A percentile compares a stretch with the other conserved stretches of the same genome.
Evolutionary conservation across 148 eudicot genomes (phyloP).

Genomic region (Arctostaphylos glauca): DNA sequence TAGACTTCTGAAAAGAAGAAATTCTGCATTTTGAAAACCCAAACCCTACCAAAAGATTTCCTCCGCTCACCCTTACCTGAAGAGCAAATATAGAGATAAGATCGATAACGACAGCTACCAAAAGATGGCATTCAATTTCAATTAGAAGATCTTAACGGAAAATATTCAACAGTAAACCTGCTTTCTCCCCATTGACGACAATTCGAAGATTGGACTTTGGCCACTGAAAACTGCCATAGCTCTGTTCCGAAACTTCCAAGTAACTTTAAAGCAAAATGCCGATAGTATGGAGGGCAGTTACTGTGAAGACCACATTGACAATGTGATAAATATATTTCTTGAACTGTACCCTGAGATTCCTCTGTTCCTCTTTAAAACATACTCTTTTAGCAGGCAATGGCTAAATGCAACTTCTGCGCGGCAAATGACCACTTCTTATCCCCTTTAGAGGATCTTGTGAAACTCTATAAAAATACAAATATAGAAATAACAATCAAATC

Average conservation of each 20-base stretch:
- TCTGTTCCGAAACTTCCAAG: background rate
- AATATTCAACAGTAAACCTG: slow-evolving; percentile 12
- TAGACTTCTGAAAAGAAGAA: slow-evolving; percentile 14
- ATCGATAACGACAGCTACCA: background rate
- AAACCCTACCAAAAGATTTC: background rate
- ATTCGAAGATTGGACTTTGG: slow-evolving; percentile 2
- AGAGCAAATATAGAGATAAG: background rate
- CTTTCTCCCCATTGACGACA: slow-evolving; percentile 11
- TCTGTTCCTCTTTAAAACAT: background rate
- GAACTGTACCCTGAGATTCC: background rate
- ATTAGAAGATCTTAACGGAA: background rate
- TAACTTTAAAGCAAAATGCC: background rate
- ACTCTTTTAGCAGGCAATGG: background rate
- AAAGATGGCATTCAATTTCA: background rate
- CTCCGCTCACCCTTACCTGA: slow-evolving; percentile 11
- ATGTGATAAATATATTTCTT: no score
- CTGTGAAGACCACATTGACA: background rate
- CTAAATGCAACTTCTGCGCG: background rate
- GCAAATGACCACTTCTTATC: background rate
- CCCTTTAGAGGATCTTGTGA: background rate
- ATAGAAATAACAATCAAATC: background rate
- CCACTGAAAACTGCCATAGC: slow-evolving; percentile 5
- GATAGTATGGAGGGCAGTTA: background rate
- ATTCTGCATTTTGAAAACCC: slow-evolving; percentile 12
- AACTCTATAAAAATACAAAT: background rate